A percentile compares a stretch with the other conserved stretches of the same genome.
Evolutionary conservation across 345 rosid genomes (phyloP).

Genomic region (Eucalyptus pumila): DNA sequence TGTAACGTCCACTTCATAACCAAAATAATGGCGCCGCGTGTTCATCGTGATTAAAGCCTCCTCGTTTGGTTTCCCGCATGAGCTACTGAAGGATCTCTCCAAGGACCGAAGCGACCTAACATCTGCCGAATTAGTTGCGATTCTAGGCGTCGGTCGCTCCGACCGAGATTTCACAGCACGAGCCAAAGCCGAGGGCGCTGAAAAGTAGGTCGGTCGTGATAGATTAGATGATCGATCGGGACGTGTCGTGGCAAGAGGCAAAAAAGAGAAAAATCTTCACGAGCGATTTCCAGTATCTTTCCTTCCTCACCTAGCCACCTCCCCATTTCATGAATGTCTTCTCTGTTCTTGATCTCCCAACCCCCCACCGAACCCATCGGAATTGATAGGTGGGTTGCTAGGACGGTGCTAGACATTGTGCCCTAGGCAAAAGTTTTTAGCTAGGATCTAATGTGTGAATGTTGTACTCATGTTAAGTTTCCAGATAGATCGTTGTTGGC

Average conservation of each 20-base stretch:
- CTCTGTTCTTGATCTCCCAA: neutral
- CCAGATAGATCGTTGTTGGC: neutral
- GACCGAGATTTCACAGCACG: neutral
- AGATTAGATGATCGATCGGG: neutral
- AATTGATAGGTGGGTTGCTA: neutral
- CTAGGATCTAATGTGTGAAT: neutral
- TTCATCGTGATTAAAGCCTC: neutral
- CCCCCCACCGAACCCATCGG: neutral
- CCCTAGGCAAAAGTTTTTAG: neutral
- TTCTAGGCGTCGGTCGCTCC: neutral
- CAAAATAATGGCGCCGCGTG: neutral
- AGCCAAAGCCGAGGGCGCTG: neutral
- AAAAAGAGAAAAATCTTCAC: neutral
- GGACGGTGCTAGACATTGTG: neutral
- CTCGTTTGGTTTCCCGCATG: neutral
- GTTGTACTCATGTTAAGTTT: neutral
- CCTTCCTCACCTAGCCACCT: neutral
- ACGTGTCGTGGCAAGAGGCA: neutral
- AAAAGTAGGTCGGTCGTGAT: neutral
- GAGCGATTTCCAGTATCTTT: neutral
- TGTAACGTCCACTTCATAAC: neutral
- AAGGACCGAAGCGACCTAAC: neutral
- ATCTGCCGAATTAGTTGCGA: neutral
- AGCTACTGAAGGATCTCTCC: neutral
- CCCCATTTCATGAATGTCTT: neutral